Evolutionary conservation across 139 green algal genomes (phyloP), one percentile per base, ranked within the genome.

Genomic region (Astrephomene gubernaculifera): DNA sequence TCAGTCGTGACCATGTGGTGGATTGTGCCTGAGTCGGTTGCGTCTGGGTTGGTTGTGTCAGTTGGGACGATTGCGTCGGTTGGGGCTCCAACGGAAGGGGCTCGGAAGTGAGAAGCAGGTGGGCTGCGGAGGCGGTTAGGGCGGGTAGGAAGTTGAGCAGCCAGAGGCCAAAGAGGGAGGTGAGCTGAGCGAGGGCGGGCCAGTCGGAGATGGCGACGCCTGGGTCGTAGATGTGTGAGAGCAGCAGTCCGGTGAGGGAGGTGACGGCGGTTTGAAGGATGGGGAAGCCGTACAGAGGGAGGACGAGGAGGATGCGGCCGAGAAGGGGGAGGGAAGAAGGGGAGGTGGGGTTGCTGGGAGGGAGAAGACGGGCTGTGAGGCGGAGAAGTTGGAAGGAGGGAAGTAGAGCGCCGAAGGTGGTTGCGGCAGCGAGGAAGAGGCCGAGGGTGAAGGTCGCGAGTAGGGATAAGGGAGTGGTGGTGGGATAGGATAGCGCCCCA

Each of bases 401-500:
- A 27, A 85, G 71, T 24, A 85, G 54, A 0, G 85, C 75, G 33
- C 68, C n/a, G 14, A 79, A n/a, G 21, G 65, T 85, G 45, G n/a
- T 73, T 14, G 36, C 45, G 27, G 65, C 43, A 12, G 52, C 38
- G 0, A 88, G 19, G 36, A 57, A 49, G n/a, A 41, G 22, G 36
- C 43, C 74, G 7, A 81, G 27, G 74, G 57, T 67, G 5, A 88
- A 70, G 21, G 73, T 71, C 10, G 36, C 33, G 4, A n/a, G 45
- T 14, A 83, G 17, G 22, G 60, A 71, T 9, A 65, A 38, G n/a
- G 10, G 1, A 2, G 82, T 87, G 25, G 39, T 81, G 27, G 17
- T 17, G 31, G 85, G 75, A 39, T 69, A 78, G 49, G 43, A 60
- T 22, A 89, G 53, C 7, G 72, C 33, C 10, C 71, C 76, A 31